phyloP scores from a whole-genome alignment of 2,329 filamentous ascomycete genomes.

The Karstenula rhodostoma region DNA sequence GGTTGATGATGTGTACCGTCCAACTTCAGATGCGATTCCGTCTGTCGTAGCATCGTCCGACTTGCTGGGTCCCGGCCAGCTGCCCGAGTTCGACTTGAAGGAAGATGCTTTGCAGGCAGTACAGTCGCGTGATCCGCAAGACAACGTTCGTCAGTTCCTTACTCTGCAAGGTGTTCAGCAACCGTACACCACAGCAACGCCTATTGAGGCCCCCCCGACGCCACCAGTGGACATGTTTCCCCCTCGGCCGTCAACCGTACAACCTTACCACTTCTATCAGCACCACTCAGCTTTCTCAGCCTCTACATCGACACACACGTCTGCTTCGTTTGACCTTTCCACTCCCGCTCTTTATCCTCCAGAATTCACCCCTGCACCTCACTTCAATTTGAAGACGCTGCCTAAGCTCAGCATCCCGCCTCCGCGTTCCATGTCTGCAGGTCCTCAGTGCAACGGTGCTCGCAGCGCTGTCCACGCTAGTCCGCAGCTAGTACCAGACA shows the following conservation, averaged over 20 bases:
- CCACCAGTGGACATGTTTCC: constrained; percentile 53
- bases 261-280: constrained; percentile 37
- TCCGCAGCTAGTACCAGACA: constrained; percentile 44
- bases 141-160: constrained; percentile 92
- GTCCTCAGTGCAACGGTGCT: constrained; percentile 35
- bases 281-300: constrained; percentile 45
- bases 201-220: constrained; percentile 59
- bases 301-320: constrained; percentile 45
- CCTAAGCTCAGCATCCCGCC: constrained; percentile 66
- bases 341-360: constrained; percentile 49
- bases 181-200: constrained; percentile 70
- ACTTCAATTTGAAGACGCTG: constrained; percentile 62
- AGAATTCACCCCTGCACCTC: constrained; percentile 54
- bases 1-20: constrained; percentile 65
- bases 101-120: constrained; percentile 76
- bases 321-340: constrained; percentile 39
- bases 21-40: constrained; percentile 77
- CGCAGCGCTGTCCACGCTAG: constrained; percentile 33
- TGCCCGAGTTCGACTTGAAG: constrained; percentile 73
- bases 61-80: constrained; percentile 75
- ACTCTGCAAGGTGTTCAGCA: constrained; percentile 77
- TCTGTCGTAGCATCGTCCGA: constrained; percentile 93
- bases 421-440: constrained; percentile 47
- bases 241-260: constrained; percentile 39
- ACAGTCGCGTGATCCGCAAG: constrained; percentile 80